Evolutionary conservation across 2,329 filamentous ascomycete genomes (phyloP).

Genomic region (Trichoderma sp.): DNA sequence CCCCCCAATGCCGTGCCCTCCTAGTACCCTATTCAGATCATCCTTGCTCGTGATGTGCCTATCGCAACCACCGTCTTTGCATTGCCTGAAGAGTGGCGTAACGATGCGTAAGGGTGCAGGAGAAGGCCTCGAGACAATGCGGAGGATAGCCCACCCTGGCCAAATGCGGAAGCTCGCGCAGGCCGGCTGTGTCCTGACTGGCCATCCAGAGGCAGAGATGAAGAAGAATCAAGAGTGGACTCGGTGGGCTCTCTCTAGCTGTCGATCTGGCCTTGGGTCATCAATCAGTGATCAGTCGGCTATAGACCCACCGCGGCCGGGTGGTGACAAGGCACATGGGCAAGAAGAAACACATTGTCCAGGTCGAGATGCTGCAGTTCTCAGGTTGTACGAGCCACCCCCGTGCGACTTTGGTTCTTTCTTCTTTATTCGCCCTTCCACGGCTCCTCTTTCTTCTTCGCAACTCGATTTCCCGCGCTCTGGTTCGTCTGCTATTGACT

Average conservation of each 20-base stretch:
- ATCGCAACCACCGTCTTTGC: neutral
- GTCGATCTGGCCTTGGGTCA: conserved; percentile 18
- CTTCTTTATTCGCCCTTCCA: neutral
- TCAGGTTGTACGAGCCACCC: neutral
- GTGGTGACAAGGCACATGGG: conserved; percentile 12
- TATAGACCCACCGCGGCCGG: conserved; percentile 2
- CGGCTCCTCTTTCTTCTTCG: conserved; percentile 9
- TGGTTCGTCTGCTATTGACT: neutral
- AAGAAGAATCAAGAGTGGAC: conserved; percentile 4
- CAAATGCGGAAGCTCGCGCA: conserved; percentile 23
- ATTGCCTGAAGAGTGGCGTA: conserved; percentile 15
- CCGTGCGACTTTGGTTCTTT: neutral
- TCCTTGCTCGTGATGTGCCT: conserved; percentile 13
- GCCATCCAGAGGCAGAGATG: conserved; percentile 2
- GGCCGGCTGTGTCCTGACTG: neutral
- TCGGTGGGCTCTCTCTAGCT: conserved; percentile 14
- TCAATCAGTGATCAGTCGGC: conserved; percentile 11
- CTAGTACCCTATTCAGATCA: neutral
- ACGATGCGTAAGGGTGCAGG: conserved; percentile 21
- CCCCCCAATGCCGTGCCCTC: neutral
- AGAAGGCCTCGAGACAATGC: conserved; percentile 18
- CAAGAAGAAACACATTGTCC: neutral
- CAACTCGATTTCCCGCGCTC: neutral
- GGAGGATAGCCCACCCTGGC: conserved; percentile 20
- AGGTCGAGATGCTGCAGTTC: conserved; percentile 5